Conservation (phyloP, 2,329 filamentous ascomycete species). For the Grosmannia clavigera region DNA sequence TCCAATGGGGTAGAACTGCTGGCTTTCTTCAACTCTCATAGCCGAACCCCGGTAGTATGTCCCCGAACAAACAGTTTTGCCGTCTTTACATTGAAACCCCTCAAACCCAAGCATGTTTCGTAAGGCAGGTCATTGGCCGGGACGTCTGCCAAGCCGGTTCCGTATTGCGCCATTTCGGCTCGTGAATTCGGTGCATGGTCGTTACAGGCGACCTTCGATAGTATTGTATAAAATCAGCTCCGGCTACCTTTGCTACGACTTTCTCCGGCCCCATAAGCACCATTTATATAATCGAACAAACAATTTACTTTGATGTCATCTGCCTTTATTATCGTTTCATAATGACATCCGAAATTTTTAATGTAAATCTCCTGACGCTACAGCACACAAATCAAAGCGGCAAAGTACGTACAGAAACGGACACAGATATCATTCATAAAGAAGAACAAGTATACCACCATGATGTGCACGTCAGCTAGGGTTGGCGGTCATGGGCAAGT, state of each 20-base stretch:
- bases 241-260: neutral
- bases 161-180: neutral
- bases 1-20: neutral
- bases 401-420: neutral
- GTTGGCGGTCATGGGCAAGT: constrained; percentile 41
- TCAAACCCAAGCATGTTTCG: neutral
- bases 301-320: neutral
- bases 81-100: neutral
- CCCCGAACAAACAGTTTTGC: neutral
- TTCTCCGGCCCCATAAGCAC: neutral
- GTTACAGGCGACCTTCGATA: neutral
- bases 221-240: neutral
- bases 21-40: neutral
- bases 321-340: neutral
- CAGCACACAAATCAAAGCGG: neutral
- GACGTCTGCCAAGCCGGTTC: neutral
- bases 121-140: neutral
- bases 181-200: neutral
- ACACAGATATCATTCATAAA: constrained; percentile 10
- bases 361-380: neutral
- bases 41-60: constrained; percentile 6
- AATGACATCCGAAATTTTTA: neutral
- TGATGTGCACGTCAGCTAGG: constrained; percentile 31
- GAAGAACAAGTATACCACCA: constrained; percentile 19
- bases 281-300: neutral